These are phyloP conservation scores for Fraxinus sp. DNA, from an alignment of 305 asterid species.

Conservation along the genomic window DNA sequence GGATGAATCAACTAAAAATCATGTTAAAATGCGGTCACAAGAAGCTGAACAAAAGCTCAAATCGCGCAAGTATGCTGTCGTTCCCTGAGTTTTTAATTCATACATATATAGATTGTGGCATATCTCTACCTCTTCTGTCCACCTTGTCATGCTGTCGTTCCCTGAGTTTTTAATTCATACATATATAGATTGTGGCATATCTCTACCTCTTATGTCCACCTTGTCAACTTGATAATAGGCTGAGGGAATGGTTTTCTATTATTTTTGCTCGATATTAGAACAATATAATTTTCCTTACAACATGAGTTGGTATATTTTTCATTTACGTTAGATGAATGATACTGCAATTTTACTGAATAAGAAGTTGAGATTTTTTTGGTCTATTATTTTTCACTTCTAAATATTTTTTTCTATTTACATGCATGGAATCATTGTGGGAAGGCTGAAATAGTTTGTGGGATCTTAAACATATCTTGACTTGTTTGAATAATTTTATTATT, in stretches of 20 bases:
- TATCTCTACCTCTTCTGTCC: neutral
- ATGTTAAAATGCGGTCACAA: slow-evolving; percentile 83
- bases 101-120: neutral
- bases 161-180: neutral
- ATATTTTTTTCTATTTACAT: neutral
- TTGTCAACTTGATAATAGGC: slow-evolving; percentile 4
- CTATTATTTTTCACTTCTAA: neutral
- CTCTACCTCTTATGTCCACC: neutral
- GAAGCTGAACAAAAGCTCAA: slow-evolving; percentile 83
- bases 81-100: neutral
- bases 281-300: neutral
- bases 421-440: neutral
- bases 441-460: neutral
- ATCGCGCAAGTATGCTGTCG: slow-evolving; percentile 65
- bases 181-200: neutral
- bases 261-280: neutral
- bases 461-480: neutral
- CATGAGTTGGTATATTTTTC: neutral
- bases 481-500: neutral
- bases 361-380: neutral
- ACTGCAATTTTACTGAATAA: neutral
- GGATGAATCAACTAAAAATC: slow-evolving; percentile 88
- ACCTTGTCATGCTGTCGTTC: slow-evolving; percentile 16
- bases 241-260: neutral
- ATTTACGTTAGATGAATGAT: neutral